Evolutionary conservation across 768 basidiomycete species (phyloP), one percentile per base, ranked within the genome.

Genomic region (Mycena latifolia): DNA sequence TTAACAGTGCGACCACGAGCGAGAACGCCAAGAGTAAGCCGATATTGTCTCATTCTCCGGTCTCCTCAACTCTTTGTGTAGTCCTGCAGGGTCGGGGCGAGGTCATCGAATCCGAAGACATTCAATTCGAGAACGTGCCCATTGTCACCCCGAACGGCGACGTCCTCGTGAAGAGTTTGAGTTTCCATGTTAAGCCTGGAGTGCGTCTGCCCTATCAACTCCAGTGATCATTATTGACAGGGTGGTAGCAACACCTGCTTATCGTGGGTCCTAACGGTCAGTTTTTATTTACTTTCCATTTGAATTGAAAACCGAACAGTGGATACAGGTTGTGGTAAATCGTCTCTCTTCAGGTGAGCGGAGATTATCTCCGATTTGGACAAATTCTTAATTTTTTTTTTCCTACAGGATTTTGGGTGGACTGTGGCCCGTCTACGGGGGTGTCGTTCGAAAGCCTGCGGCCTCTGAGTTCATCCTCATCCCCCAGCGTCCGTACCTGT

Each of bases 81-180:
- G 95, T 96, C 51, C 83, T 97, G 29, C 84, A 86, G 63, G 89
- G 92, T 7, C 87, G 92, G 35, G 97, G 97, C 1, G 80, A 89
- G 72, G 82, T 97, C 29, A 83, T 94, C 35, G 89, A 92, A 69
- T 92, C 93, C 0, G 93, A 96, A 39, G 93, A 96, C 65, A 98
- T 99, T 72, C 84, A 89, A 37, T 98, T 99, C 69, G 92, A 96
- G 70, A 85, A 91, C 63, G 97, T 99, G 2, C 97, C 97, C 0
- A 95, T 99, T 64, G 90, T 99, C 28, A 96, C 95, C 14, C 97
- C 97, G 2, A 98, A 98, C 69, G 96, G 96, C 8, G 97, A 99
- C 72, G 86, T 99, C 18, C 85, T 99, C 5, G 86, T 99, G 56
- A 87, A 86, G 77, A 90, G 84, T 69, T 78, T 99, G 74, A 94